Base-by-base conservation (phyloP, 148 eudicot species). In the Cornus florida region DNA sequence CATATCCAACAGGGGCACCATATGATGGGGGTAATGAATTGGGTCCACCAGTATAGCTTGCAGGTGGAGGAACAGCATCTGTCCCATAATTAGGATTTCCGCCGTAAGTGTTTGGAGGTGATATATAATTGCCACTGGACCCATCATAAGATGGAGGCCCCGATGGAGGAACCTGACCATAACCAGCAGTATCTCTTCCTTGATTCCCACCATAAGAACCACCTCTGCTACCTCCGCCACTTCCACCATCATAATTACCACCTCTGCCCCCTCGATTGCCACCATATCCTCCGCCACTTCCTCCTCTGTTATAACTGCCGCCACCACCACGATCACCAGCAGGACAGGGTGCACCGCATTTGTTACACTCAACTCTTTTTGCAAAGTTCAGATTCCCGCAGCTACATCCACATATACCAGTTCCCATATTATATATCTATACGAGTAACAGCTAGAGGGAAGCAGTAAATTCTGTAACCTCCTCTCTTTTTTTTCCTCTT, bases 301-400 rank as follows among this genome's bases (percentile, higher is more conserved):
- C 86, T 65, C 92, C 91, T 78, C 88, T 83, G 69, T 79, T 89
- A 73, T 43, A 43, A 43, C 80, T 74, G 24, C 87, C 82, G 23
- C 83, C 83, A 46, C 77, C 78, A 32, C 69, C 79, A 62, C 81
- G 75, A 33, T 71, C 62, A 16, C 76, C 87, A 65, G 87, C 86
- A 77, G 97, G 97, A 35, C 92, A 77, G 33, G 93, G 88, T 65
- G 90, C 86, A 71, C 92, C 92, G 69, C 98, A 96, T 88, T 92
- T 93, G 92, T 96, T 93, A 84, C 99, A 95, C 74, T 93, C 89
- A 35, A 80, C 82, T 86, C 99, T 86, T 76, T 97, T 88, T 12
- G 99, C 98, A 86, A 96, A 96, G 86, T 96, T 96, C 86, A 90
- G 43, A 83, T 96, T 96, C 80, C 95, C 97, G 79, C 98, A 96